phyloP scores from a whole-genome alignment of 202 grass and related monocot species.

The Zoysia matrella region DNA sequence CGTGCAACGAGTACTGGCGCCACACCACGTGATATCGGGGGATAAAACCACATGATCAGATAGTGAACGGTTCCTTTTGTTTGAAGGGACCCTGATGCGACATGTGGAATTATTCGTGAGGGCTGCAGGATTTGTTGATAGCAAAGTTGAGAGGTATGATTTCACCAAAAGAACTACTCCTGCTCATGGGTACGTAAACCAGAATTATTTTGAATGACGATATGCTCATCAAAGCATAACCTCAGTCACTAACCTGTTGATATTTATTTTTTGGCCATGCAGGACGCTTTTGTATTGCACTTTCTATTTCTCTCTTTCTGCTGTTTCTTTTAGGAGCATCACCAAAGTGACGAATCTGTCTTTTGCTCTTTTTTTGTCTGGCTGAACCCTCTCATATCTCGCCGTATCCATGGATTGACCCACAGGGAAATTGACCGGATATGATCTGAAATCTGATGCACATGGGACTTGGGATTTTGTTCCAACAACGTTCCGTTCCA shows the following conservation, averaged over 20 bases:
- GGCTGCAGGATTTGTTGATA: neutral
- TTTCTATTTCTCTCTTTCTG: neutral
- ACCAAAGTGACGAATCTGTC: conserved; percentile 28
- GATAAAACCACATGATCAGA: conserved; percentile 31
- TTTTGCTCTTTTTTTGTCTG: neutral
- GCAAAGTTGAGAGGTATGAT: neutral
- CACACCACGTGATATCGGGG: conserved; percentile 22
- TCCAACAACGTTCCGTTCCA: conserved; percentile 2
- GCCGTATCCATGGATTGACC: conserved; percentile 20
- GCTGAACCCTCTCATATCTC: neutral
- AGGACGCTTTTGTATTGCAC: neutral
- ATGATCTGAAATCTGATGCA: conserved; percentile 5
- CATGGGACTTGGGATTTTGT: neutral
- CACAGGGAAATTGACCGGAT: conserved; percentile 32
- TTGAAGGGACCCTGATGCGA: no score
- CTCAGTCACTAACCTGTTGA: no score
- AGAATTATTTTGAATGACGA: no score
- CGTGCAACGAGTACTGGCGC: neutral
- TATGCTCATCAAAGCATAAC: no score
- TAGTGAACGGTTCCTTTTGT: neutral
- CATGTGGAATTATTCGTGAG: neutral
- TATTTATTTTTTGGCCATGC: no score
- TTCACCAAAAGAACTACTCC: no score
- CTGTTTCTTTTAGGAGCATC: conserved; percentile 29
- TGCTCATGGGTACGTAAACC: no score